A percentile compares a stretch with the other conserved stretches of the same genome.
Evolutionary conservation across 768 basidiomycete genomes (phyloP).

Genomic region (Exidia glandulosa): DNA sequence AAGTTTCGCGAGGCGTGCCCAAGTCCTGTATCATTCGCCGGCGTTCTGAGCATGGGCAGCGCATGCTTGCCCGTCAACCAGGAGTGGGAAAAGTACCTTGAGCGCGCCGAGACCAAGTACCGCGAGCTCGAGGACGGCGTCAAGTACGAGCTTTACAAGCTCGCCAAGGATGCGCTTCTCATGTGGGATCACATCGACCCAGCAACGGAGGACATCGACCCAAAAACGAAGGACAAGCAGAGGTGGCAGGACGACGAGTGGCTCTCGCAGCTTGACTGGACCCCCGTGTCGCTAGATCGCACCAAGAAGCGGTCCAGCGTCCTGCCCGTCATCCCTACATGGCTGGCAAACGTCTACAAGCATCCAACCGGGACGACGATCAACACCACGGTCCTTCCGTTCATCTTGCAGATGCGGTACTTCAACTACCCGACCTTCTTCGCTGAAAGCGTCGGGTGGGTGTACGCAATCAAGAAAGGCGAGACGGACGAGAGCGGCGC

Average conservation of each 20-base stretch:
- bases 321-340: background rate
- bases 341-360: slow-evolving; percentile 47
- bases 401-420: slow-evolving; percentile 53
- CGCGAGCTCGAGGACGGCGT: slow-evolving; percentile 55
- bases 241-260: slow-evolving; percentile 68
- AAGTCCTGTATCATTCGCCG: slow-evolving; percentile 86
- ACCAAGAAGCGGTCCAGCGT: slow-evolving; percentile 1
- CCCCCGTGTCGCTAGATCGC: slow-evolving; percentile 47
- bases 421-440: slow-evolving; percentile 51
- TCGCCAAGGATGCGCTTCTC: slow-evolving; percentile 45
- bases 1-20: slow-evolving; percentile 76
- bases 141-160: slow-evolving; percentile 46
- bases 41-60: slow-evolving; percentile 83
- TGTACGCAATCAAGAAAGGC: slow-evolving; percentile 7
- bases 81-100: slow-evolving; percentile 76
- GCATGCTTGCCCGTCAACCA: slow-evolving; percentile 86
- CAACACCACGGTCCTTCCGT: slow-evolving; percentile 49
- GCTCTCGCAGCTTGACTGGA: slow-evolving; percentile 91
- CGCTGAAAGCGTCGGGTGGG: slow-evolving; percentile 50
- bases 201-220: background rate
- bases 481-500: background rate
- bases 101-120: slow-evolving; percentile 68
- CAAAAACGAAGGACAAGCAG: slow-evolving; percentile 35
- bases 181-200: background rate
- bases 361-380: slow-evolving; percentile 35